A percentile compares a stretch with the other conserved stretches of the same genome.
Conservation (phyloP, 2,329 filamentous ascomycete genomes). For the Periglandula ipomoeae region DNA sequence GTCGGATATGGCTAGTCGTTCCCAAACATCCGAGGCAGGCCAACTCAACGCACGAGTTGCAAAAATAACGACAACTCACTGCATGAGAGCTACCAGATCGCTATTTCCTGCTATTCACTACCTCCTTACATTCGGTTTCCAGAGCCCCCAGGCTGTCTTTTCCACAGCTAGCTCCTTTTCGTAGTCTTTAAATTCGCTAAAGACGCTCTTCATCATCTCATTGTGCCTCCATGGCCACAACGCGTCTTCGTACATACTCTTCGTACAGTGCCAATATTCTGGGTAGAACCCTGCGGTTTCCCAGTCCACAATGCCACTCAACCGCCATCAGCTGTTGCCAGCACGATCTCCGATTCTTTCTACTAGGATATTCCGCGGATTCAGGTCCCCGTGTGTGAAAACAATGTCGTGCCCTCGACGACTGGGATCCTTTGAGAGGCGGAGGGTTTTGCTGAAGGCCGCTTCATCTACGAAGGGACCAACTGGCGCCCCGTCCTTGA, state of each 20-base stretch:
- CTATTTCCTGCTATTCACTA: no score
- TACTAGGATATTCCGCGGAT: neutral
- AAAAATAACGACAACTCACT: no score
- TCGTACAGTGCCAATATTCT: constrained; percentile 13
- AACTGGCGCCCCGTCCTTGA: neutral
- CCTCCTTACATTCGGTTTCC: neutral
- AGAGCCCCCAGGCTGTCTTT: neutral
- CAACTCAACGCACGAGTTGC: no score
- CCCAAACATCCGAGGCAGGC: no score
- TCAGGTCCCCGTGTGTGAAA: neutral
- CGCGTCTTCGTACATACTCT: constrained; percentile 1
- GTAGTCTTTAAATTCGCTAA: neutral
- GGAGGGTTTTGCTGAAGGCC: neutral
- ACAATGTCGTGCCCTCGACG: neutral
- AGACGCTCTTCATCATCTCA: neutral
- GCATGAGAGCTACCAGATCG: no score
- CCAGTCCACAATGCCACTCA: constrained; percentile 12
- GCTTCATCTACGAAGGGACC: neutral
- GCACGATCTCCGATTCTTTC: neutral
- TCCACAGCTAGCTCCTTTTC: neutral
- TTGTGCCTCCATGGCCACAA: neutral
- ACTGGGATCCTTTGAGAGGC: neutral
- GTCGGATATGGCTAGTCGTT: no score
- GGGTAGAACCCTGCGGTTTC: constrained; percentile 12
- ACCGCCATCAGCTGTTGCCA: constrained; percentile 6